Conservation (phyloP, 2,329 filamentous ascomycete species). For the Exophiala phaeomuriformis region DNA sequence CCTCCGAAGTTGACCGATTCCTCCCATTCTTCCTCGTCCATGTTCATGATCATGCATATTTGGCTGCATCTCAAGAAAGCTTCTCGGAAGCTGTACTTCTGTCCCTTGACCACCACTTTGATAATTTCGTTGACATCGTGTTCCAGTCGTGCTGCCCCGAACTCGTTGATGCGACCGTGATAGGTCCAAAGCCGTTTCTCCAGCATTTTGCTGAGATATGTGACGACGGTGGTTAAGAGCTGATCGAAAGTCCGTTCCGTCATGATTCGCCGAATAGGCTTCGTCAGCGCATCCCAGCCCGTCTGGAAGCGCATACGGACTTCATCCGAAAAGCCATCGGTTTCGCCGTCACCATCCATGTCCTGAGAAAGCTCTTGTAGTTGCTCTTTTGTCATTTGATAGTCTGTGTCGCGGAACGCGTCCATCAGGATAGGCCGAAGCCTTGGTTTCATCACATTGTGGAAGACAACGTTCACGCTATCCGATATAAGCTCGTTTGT, state of each 20-base stretch:
- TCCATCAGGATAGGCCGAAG: slow-evolving; percentile 79
- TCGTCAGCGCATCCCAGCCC: slow-evolving; percentile 78
- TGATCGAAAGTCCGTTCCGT: slow-evolving; percentile 67
- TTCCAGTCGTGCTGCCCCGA: slow-evolving; percentile 76
- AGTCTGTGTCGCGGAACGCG: slow-evolving; percentile 86
- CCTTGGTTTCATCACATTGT: slow-evolving; percentile 76
- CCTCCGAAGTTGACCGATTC: slow-evolving; percentile 49
- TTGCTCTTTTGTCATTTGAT: slow-evolving; percentile 53
- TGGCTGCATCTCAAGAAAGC: slow-evolving; percentile 68
- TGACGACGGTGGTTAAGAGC: slow-evolving; percentile 66
- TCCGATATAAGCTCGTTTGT: slow-evolving; percentile 75
- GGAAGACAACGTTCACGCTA: slow-evolving; percentile 76
- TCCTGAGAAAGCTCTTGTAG: slow-evolving; percentile 28
- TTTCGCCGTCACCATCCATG: slow-evolving; percentile 30
- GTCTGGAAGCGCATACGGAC: slow-evolving; percentile 74
- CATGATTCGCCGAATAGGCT: slow-evolving; percentile 75
- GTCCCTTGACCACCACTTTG: slow-evolving; percentile 45
- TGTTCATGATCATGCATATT: slow-evolving; percentile 78
- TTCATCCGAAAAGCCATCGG: slow-evolving; percentile 47
- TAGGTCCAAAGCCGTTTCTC: slow-evolving; percentile 84
- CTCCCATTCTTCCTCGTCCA: slow-evolving; percentile 95
- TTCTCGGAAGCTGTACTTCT: slow-evolving; percentile 70
- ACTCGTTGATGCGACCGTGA: slow-evolving; percentile 68
- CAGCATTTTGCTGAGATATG: slow-evolving; percentile 67
- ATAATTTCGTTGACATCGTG: slow-evolving; percentile 74